Evolutionary conservation across 2,329 filamentous ascomycete species (phyloP), one percentile per base, ranked within the genome.

Genomic region (Cercospora sp.): DNA sequence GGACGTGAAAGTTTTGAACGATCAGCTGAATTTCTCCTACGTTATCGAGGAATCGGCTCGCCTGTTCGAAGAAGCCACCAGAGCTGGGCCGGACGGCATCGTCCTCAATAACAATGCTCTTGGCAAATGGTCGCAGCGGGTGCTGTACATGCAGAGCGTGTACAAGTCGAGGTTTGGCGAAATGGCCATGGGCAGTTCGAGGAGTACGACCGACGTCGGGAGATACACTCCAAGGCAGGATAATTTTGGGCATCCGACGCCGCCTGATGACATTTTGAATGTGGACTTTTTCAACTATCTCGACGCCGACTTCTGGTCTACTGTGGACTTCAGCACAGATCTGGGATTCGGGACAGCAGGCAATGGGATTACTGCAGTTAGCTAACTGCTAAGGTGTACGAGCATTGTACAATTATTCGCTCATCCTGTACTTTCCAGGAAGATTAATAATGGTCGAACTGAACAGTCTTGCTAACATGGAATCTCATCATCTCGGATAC

Each of bases 71-170:
- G 69, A 67, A 39, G 64, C 72, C 9, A 36, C 63, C 1, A 65
- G 67, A 13, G 64, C 65, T 1, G 60, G 67, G 3, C 70, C 72
- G 4, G 75, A 77, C 33, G 75, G 75, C 7, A 64, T 76, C 9
- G 45, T 59, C 2, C 60, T 76, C 65, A 70, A 74, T 33, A 77
- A 77, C 61, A 72, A 77, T 13, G 67, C 69, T n/a, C 77, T 78
- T 65, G 62, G 55, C n/a, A 74, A 74, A 53, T 78, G 75, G 75
- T 69, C 73, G 5, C 65, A 72, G 7, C 69, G 73, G 3, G 45
- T 76, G 2, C 67, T 73, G 13, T 77, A 71, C 68, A 74, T 76
- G 72, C 73, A 73, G 65, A 66, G 67, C 8, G 66, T 76, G 5
- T 77, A 74, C 63, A 73, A 76, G 16, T 55, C 71, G 5, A 73